These are phyloP conservation scores for Pseudoperonospora humuli DNA, from an alignment of 352 stramenopile genomes.

Conservation along the genomic window DNA sequence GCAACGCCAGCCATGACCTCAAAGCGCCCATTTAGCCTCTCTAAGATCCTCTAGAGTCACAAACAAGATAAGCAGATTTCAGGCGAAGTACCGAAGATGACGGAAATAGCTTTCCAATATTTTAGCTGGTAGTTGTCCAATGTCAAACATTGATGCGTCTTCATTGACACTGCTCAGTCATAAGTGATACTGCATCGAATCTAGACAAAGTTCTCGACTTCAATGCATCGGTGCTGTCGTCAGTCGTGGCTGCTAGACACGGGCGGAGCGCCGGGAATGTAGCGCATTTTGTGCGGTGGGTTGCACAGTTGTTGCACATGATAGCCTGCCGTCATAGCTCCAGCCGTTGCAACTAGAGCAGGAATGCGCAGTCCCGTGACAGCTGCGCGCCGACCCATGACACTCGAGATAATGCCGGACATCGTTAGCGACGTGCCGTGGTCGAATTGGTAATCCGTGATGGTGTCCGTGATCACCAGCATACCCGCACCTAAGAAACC, in stretches of 20 bases:
- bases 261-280: constrained; percentile 40
- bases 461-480: constrained; percentile 59
- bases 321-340: constrained; percentile 56
- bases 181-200: too few relatives aligned
- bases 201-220: too few relatives aligned
- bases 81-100: too few relatives aligned
- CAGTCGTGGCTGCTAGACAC: constrained; percentile 29
- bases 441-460: constrained; percentile 62
- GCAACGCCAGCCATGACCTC: too few relatives aligned
- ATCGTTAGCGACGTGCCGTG: constrained; percentile 63
- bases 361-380: constrained; percentile 38
- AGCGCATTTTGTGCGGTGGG: constrained; percentile 44
- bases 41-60: too few relatives aligned
- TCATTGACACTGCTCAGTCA: too few relatives aligned
- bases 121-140: too few relatives aligned
- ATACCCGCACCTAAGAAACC: constrained; percentile 59
- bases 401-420: constrained; percentile 53
- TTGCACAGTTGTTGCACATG: constrained; percentile 61
- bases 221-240: constrained; percentile 1
- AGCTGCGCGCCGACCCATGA: constrained; percentile 47
- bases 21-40: too few relatives aligned
- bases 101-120: too few relatives aligned
- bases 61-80: too few relatives aligned
- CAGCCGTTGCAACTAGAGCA: constrained; percentile 35
- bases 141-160: too few relatives aligned